These are phyloP conservation scores for Nitzschia palea DNA, from an alignment of 108 stramenopile species.

Conservation along the genomic window DNA sequence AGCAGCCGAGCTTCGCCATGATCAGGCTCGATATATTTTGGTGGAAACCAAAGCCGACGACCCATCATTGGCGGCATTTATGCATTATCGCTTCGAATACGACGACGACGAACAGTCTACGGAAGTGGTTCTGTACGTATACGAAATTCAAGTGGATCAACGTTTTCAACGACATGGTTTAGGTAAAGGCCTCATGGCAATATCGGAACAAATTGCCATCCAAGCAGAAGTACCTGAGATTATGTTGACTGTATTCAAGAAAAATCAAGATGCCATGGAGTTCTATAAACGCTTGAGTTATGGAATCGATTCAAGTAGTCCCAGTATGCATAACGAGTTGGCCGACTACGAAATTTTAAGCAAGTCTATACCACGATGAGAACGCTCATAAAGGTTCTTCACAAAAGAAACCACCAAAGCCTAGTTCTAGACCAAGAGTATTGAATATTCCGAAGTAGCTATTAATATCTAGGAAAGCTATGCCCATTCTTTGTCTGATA, in stretches of 20 bases:
- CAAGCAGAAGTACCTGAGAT: conserved; percentile 52
- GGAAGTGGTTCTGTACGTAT: conserved; percentile 51
- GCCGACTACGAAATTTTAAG: conserved; percentile 83
- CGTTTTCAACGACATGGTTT: conserved; percentile 55
- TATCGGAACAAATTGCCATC: conserved; percentile 51
- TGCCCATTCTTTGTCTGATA: too few species aligned
- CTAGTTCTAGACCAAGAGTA: too few species aligned
- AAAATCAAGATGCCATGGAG: conserved; percentile 53
- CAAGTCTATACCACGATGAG: conserved; percentile 2
- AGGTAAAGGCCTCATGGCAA: conserved; percentile 61
- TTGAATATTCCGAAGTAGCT: too few species aligned
- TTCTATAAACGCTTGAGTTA: conserved; percentile 75
- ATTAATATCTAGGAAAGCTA: too few species aligned
- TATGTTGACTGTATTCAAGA: conserved; percentile 76
- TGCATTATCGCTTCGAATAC: conserved; percentile 80
- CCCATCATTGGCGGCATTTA: conserved; percentile 47
- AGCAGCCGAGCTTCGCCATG: conserved; percentile 55
- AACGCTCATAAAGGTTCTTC: too few species aligned
- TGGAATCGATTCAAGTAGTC: conserved; percentile 62
- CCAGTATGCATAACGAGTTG: conserved; percentile 51
- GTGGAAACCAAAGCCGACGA: conserved; percentile 4
- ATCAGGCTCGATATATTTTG: conserved; percentile 66
- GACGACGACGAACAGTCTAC: conserved; percentile 66
- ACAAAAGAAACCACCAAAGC: too few species aligned
- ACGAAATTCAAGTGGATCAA: conserved; percentile 73